phyloP scores from a whole-genome alignment of 2,329 filamentous ascomycete genomes.

The Monosporascus ibericus region DNA sequence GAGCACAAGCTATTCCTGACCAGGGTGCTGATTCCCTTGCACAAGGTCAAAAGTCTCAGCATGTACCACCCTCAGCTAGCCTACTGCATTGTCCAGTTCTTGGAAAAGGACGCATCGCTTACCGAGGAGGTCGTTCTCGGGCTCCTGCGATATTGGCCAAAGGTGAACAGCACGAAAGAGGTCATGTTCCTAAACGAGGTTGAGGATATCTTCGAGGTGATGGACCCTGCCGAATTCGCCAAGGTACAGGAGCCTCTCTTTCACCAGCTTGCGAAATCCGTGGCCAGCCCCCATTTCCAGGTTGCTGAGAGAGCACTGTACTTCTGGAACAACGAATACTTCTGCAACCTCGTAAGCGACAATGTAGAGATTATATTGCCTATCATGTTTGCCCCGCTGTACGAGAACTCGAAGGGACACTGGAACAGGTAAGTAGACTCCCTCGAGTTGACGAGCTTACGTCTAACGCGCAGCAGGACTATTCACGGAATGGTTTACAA shows the following conservation, averaged over 20 bases:
- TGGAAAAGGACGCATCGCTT: slow-evolving; percentile 94
- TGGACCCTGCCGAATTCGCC: slow-evolving; percentile 97
- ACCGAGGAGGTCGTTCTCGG: slow-evolving; percentile 98
- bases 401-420: slow-evolving; percentile 98
- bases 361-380: slow-evolving; percentile 97
- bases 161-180: slow-evolving; percentile 98
- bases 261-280: slow-evolving; percentile 94
- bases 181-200: slow-evolving; percentile 99
- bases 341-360: slow-evolving; percentile 97
- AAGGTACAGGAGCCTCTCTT: slow-evolving; percentile 98
- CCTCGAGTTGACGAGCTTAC: not conserved
- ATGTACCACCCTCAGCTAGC: slow-evolving; percentile 99
- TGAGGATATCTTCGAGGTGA: slow-evolving; percentile 98
- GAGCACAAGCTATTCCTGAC: slow-evolving; percentile 98
- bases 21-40: slow-evolving; percentile 82
- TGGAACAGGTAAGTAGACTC: slow-evolving; percentile 77
- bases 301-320: slow-evolving; percentile 95
- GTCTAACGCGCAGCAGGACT: slow-evolving; percentile 56
- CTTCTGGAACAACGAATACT: slow-evolving; percentile 99
- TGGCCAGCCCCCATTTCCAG: slow-evolving; percentile 97
- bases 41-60: slow-evolving; percentile 98
- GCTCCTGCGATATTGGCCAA: slow-evolving; percentile 94
- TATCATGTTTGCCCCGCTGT: slow-evolving; percentile 98
- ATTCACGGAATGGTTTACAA: slow-evolving; percentile 99
- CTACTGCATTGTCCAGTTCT: slow-evolving; percentile 97